phyloP scores from a whole-genome alignment of 768 basidiomycete genomes.

The Pulveroboletus frians region DNA sequence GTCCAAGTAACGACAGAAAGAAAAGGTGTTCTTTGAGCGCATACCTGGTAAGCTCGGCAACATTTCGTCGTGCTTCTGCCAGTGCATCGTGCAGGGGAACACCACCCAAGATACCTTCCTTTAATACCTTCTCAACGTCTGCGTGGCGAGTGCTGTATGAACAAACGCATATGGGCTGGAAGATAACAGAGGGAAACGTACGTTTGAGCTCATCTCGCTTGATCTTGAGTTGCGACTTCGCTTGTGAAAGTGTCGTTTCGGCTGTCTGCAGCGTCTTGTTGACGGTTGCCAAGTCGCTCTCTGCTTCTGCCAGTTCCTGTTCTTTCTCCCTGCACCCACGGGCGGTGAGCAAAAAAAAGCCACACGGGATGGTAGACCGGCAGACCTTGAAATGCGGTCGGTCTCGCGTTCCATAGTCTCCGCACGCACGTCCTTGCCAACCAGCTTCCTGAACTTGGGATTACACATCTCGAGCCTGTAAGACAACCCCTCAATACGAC shows the following conservation, averaged over 20 bases:
- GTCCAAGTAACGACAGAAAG: not conserved
- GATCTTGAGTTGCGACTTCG: slow-evolving; percentile 54
- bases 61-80: slow-evolving; percentile 28
- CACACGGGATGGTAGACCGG: too few relatives aligned
- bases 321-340: slow-evolving; percentile 59
- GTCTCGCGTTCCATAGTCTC: slow-evolving; percentile 74
- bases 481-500: not conserved
- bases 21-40: not conserved
- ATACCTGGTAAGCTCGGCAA: slow-evolving; percentile 21
- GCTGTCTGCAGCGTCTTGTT: slow-evolving; percentile 58
- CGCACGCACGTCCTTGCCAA: slow-evolving; percentile 52
- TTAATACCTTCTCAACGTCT: slow-evolving; percentile 43
- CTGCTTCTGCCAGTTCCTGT: slow-evolving; percentile 41
- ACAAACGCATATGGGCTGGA: not conserved
- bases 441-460: slow-evolving; percentile 57
- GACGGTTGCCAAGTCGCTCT: slow-evolving; percentile 33
- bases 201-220: slow-evolving; percentile 63
- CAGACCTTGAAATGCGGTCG: slow-evolving; percentile 52
- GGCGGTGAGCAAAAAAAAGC: not conserved
- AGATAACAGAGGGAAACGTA: slow-evolving; percentile 23
- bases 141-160: not conserved
- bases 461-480: slow-evolving; percentile 59
- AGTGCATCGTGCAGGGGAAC: slow-evolving; percentile 45
- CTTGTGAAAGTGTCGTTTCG: slow-evolving; percentile 56
- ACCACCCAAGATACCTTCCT: slow-evolving; percentile 36